Evolutionary conservation across 2,329 filamentous ascomycete genomes (phyloP).

Genomic region (Phaeosphaeria sp.): DNA sequence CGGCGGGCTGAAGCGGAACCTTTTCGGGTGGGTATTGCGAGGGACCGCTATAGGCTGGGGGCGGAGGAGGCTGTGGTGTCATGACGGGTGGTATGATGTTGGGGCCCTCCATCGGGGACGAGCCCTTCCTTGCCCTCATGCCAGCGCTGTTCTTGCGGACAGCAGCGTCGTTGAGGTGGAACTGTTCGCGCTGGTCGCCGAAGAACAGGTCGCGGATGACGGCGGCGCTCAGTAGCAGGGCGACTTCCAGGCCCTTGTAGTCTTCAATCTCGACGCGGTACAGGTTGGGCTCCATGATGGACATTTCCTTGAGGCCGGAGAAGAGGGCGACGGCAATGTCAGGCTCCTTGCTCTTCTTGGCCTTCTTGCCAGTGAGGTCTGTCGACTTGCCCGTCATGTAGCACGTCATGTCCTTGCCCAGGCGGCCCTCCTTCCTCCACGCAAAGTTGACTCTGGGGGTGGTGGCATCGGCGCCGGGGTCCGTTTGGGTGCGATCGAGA

Average conservation of each 20-base stretch:
- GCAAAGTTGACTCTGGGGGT: slow-evolving; percentile 80
- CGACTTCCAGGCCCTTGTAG: slow-evolving; percentile 87
- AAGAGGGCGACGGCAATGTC: slow-evolving; percentile 95
- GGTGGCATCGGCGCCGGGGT: slow-evolving; percentile 59
- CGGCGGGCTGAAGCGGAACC: slow-evolving; percentile 18
- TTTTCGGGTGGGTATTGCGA: slow-evolving; percentile 31
- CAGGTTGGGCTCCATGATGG: slow-evolving; percentile 92
- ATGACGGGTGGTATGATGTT: slow-evolving; percentile 39
- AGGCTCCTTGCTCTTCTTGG: slow-evolving; percentile 78
- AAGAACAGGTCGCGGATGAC: slow-evolving; percentile 70
- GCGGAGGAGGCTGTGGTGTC: slow-evolving; percentile 39
- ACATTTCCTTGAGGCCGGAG: slow-evolving; percentile 73
- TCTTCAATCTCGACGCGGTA: slow-evolving; percentile 91
- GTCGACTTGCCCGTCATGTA: slow-evolving; percentile 81
- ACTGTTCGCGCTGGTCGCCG: slow-evolving; percentile 72
- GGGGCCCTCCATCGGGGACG: slow-evolving; percentile 37
- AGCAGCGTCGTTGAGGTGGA: slow-evolving; percentile 69
- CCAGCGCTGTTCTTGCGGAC: slow-evolving; percentile 47
- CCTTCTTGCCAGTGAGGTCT: slow-evolving; percentile 67
- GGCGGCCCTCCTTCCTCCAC: slow-evolving; percentile 87
- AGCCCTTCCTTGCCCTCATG: slow-evolving; percentile 42
- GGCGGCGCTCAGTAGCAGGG: slow-evolving; percentile 68
- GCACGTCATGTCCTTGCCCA: slow-evolving; percentile 88
- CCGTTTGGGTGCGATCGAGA: slow-evolving; percentile 74
- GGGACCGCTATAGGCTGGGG: slow-evolving; percentile 28